Conservation (phyloP, 2,329 filamentous ascomycete genomes). For the Sporothrix humicola region DNA sequence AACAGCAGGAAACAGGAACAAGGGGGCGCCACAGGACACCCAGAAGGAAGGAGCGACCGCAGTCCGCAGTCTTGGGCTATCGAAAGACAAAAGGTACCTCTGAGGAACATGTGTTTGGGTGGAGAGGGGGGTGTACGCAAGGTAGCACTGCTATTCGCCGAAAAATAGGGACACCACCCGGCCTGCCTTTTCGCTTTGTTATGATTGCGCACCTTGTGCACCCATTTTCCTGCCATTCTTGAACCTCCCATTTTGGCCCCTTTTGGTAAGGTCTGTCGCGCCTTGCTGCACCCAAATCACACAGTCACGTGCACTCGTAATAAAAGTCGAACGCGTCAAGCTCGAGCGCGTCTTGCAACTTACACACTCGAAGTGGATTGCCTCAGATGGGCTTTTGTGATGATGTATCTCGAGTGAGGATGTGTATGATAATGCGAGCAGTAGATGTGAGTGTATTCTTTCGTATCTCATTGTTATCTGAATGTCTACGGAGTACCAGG, state of each 20-base stretch:
- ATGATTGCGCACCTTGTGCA: constrained; percentile 8
- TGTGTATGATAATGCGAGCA: not conserved
- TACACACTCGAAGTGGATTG: not conserved
- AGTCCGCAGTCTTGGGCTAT: not conserved
- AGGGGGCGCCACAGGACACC: not conserved
- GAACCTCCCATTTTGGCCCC: not conserved
- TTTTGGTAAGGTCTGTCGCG: constrained; percentile 2
- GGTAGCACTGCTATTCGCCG: constrained; percentile 27
- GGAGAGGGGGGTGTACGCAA: constrained; percentile 31
- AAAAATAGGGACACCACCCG: constrained; percentile 26
- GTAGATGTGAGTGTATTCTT: not conserved
- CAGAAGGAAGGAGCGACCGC: not conserved
- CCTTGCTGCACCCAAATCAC: constrained; percentile 11
- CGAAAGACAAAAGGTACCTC: not conserved
- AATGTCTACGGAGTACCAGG: too few relatives aligned
- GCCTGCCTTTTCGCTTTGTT: not conserved
- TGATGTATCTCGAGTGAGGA: not conserved
- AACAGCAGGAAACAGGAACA: not conserved
- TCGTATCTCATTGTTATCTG: not conserved
- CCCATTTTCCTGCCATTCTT: not conserved
- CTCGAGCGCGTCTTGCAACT: constrained; percentile 25
- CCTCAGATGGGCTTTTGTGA: not conserved
- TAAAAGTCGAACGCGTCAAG: constrained; percentile 29
- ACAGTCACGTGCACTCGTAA: constrained; percentile 26
- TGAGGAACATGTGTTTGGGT: not conserved